These are phyloP conservation scores for Ormosia semicastrata DNA, from an alignment of 306 rosid genomes.

Conservation along the genomic window DNA sequence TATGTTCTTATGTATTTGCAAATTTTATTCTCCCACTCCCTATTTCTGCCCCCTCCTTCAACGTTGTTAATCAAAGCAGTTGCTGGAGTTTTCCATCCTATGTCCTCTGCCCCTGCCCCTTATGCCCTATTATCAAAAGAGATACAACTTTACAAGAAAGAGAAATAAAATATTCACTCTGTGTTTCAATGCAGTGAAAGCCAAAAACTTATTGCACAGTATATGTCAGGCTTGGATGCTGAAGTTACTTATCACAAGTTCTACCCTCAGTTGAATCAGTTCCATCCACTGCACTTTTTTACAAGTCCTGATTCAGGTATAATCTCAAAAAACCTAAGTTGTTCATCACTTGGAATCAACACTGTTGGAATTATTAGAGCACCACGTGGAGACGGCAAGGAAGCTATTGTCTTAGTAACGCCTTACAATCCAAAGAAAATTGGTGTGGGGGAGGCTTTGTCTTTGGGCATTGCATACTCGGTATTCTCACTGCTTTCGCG, in stretches of 20 bases:
- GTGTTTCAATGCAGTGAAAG: constrained; percentile 56
- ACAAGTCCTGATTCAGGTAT: constrained; percentile 66
- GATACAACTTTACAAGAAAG: neutral
- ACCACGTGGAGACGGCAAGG: constrained; percentile 95
- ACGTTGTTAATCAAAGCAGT: neutral
- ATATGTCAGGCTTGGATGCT: constrained; percentile 75
- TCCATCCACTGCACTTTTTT: constrained; percentile 81
- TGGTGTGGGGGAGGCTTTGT: constrained; percentile 60
- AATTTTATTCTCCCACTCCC: neutral
- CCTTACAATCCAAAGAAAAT: constrained; percentile 64
- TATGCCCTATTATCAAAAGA: neutral
- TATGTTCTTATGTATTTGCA: neutral
- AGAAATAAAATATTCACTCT: constrained; percentile 1
- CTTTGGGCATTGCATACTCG: constrained; percentile 81
- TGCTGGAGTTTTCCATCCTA: neutral
- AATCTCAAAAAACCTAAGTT: constrained; percentile 53
- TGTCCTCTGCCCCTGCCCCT: neutral
- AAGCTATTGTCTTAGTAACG: constrained; percentile 91
- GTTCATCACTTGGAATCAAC: constrained; percentile 66
- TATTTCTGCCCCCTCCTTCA: neutral
- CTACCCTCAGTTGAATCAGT: constrained; percentile 53
- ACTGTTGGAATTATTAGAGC: constrained; percentile 91
- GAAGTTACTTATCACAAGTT: constrained; percentile 83
- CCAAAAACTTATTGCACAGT: constrained; percentile 59
- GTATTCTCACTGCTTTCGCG: constrained; percentile 79